These are phyloP conservation scores for Chaetomiaceae sp. DNA, from an alignment of 2,329 filamentous ascomycete genomes.

Conservation along the genomic window DNA sequence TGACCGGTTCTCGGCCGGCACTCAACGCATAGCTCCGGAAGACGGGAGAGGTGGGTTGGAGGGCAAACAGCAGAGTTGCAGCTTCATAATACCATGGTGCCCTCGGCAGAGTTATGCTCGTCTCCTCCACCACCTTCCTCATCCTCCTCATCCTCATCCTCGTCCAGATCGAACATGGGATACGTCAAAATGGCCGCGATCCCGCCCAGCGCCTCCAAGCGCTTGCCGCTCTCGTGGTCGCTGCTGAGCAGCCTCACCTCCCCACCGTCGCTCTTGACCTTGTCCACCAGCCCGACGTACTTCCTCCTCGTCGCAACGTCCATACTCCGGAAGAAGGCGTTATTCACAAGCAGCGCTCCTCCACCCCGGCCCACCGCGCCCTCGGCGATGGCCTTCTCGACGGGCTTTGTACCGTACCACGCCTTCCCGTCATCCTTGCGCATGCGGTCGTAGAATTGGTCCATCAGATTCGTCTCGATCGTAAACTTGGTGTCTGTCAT, in stretches of 20 bases:
- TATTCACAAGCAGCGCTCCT: slow-evolving; percentile 79
- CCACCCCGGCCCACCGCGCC: slow-evolving; percentile 86
- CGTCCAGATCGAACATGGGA: slow-evolving; percentile 75
- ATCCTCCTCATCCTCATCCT: slow-evolving; percentile 52
- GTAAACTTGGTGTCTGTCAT: slow-evolving; percentile 86
- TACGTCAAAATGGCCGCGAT: slow-evolving; percentile 90
- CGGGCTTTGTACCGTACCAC: slow-evolving; percentile 83
- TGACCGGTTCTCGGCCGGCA: too few species aligned
- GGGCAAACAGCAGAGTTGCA: neutral
- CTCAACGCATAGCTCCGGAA: too few species aligned
- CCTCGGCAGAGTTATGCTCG: slow-evolving; percentile 8
- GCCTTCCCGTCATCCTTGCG: slow-evolving; percentile 81
- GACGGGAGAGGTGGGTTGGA: too few species aligned
- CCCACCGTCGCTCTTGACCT: slow-evolving; percentile 79
- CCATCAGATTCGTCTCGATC: slow-evolving; percentile 77
- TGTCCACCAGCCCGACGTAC: slow-evolving; percentile 83
- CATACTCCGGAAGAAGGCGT: slow-evolving; percentile 79
- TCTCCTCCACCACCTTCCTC: slow-evolving; percentile 19
- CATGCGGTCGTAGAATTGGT: slow-evolving; percentile 72
- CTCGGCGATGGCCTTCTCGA: slow-evolving; percentile 75
- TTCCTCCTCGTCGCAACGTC: slow-evolving; percentile 70
- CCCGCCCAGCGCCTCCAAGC: slow-evolving; percentile 76
- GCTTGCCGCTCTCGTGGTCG: slow-evolving; percentile 87
- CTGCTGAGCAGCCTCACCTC: slow-evolving; percentile 87
- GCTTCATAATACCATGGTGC: slow-evolving; percentile 28